A percentile compares a stretch with the other conserved stretches of the same genome.
These are phyloP conservation scores for Calonectria hongkongensis DNA, from an alignment of 2,329 filamentous ascomycete species.

Conservation along the genomic window DNA sequence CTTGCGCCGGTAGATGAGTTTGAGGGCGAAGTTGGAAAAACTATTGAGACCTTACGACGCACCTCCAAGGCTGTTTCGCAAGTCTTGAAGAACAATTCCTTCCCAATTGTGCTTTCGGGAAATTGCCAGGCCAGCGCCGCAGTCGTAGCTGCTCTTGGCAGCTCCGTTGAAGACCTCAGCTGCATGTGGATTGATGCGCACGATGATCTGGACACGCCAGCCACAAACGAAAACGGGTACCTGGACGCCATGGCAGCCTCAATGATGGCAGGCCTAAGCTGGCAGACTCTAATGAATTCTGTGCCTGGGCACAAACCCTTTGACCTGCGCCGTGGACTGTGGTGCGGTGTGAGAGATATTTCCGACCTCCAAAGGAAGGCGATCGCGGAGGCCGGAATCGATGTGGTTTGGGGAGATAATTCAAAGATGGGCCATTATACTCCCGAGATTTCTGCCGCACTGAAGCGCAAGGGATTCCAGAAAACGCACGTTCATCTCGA, in stretches of 20 bases:
- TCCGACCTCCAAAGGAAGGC: neutral
- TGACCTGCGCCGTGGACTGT: neutral
- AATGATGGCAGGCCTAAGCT: slow-evolving; percentile 14
- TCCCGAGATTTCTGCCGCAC: neutral
- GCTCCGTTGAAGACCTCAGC: neutral
- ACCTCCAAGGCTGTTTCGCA: slow-evolving; percentile 2
- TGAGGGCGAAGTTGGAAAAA: slow-evolving; percentile 16
- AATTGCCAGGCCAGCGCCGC: slow-evolving; percentile 15
- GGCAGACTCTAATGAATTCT: slow-evolving; percentile 18
- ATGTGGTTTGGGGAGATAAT: slow-evolving; percentile 2
- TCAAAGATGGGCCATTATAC: slow-evolving; percentile 1
- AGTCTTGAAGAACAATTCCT: neutral
- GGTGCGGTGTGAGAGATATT: slow-evolving; percentile 1
- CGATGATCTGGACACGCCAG: slow-evolving; percentile 16
- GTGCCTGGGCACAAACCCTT: slow-evolving; percentile 13
- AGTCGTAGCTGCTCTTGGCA: neutral
- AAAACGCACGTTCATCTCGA: slow-evolving; percentile 13
- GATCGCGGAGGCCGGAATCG: neutral
- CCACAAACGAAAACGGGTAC: neutral
- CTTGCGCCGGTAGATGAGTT: slow-evolving; percentile 3
- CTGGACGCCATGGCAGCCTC: slow-evolving; percentile 18
- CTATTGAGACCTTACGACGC: slow-evolving; percentile 3
- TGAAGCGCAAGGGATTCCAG: neutral
- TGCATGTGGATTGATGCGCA: slow-evolving; percentile 19
- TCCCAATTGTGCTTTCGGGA: slow-evolving; percentile 11